Evolutionary conservation across 257 asterid species (phyloP).

Genomic region (Buddleja alternifolia): DNA sequence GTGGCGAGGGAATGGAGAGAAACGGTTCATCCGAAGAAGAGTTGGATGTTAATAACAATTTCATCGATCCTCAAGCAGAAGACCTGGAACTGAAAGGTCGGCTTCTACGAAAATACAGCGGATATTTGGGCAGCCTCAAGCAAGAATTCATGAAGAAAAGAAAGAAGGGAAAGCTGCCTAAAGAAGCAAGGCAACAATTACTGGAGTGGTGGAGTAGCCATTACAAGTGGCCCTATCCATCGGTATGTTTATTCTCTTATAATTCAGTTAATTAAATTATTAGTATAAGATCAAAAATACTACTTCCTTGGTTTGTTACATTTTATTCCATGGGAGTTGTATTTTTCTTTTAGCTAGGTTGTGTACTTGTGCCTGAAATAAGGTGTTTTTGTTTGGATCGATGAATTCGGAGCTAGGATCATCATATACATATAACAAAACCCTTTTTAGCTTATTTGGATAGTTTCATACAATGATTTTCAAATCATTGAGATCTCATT

Average conservation of each 20-base stretch:
- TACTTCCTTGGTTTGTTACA: too few species aligned
- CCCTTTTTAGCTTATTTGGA: too few species aligned
- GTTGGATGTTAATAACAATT: conserved; percentile 53
- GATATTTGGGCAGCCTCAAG: conserved; percentile 90
- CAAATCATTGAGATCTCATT: too few species aligned
- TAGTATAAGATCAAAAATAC: too few species aligned
- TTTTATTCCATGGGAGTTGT: too few species aligned
- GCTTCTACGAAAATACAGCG: conserved; percentile 91
- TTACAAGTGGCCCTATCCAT: conserved; percentile 99
- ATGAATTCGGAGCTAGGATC: too few species aligned
- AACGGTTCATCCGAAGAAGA: conserved; percentile 84
- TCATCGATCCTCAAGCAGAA: conserved; percentile 85
- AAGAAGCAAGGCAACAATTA: conserved; percentile 87
- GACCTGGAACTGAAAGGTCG: conserved; percentile 88
- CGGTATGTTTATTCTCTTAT: conserved; percentile 49
- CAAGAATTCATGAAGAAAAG: conserved; percentile 99
- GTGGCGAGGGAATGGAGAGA: conserved; percentile 67
- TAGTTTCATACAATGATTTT: too few species aligned
- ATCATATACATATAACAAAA: too few species aligned
- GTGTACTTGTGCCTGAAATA: too few species aligned
- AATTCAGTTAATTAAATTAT: neutral
- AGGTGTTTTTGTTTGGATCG: too few species aligned
- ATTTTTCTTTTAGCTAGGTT: too few species aligned
- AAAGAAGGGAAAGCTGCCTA: conserved; percentile 99
- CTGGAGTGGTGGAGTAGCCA: conserved; percentile 98